phyloP scores from a whole-genome alignment of 1,139 yeast genomes.

The Suhomyces choctaworum region DNA sequence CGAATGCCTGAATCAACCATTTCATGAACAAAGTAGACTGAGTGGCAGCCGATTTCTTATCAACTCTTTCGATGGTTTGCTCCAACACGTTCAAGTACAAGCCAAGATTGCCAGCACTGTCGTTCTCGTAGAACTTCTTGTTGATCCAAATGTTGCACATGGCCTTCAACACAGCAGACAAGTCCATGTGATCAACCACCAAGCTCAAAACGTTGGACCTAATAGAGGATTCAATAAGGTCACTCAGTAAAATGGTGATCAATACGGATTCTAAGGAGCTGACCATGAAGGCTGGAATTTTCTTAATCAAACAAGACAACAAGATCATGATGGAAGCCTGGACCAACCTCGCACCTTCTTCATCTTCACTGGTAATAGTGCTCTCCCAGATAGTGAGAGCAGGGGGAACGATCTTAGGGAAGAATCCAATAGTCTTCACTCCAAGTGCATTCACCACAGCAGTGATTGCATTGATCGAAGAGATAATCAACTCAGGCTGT shows the following conservation, averaged over 20 bases:
- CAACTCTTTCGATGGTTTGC: constrained; percentile 61
- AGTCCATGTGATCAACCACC: constrained; percentile 68
- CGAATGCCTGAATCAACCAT: constrained; percentile 72
- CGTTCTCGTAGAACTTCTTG: constrained; percentile 33
- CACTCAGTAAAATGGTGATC: constrained; percentile 56
- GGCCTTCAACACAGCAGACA: constrained; percentile 59
- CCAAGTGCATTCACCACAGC: constrained; percentile 74
- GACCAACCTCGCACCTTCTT: constrained; percentile 35
- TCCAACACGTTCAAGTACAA: constrained; percentile 69
- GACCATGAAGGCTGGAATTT: constrained; percentile 83
- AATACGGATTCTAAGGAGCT: constrained; percentile 67
- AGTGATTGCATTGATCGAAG: constrained; percentile 73
- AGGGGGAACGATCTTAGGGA: constrained; percentile 82
- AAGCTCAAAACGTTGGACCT: constrained; percentile 67
- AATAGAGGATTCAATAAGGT: constrained; percentile 55
- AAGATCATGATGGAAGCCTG: constrained; percentile 72
- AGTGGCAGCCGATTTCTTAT: constrained; percentile 70
- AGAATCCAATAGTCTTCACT: constrained; percentile 79
- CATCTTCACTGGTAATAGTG: constrained; percentile 25
- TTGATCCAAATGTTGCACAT: constrained; percentile 61
- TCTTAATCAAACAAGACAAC: constrained; percentile 72
- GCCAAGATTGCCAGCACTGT: constrained; percentile 61
- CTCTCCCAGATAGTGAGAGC: constrained; percentile 58
- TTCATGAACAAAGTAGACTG: constrained; percentile 72
- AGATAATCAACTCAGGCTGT: constrained; percentile 64